Evolutionary conservation across 2,329 filamentous ascomycete species (phyloP), one percentile per base, ranked within the genome.

Genomic region (Cordyceps farinosa): DNA sequence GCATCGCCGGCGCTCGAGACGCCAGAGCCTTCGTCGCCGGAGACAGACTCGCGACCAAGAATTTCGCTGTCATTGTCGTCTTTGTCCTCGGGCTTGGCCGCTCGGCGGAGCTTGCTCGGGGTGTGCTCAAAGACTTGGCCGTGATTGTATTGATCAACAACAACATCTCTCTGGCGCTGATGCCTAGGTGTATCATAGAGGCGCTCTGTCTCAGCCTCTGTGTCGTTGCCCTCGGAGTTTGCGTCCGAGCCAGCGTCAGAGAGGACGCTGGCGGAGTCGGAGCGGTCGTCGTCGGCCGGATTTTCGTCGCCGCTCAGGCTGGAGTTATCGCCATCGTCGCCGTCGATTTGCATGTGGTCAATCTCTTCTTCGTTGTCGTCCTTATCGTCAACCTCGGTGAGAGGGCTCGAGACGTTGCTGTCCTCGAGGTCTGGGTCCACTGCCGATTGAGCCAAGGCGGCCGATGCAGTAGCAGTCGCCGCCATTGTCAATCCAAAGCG

Each of bases 171-270:
- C 69, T 85, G 82, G 67, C 87, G 82, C 71, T 83, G 77, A 70
- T 82, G 90, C 66, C 87, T 86, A 22, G 93, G 92, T n/a, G 92
- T 96, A 71, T 90, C 88, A 72, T 95, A 95, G 65, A 99, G 83
- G 64, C 95, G 88, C 77, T 97, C 93, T 1, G 94, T 98, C 77
- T 97, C 94, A 40, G 94, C 94, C 76, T 98, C 94, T 3, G 93
- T 89, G 74, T 86, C 85, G 71, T 87, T 85, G 68, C 78, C 80
- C 32, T 77, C 75, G 3, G 74, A 77, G 65, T 73, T 69, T 15
- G 72, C 70, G 51, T 77, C 76, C 15, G 75, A 76, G 36, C 79
- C 78, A 62, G 80, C 76, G 65, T 87, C 84, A 17, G 87, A 86
- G 64, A 85, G 80, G 66, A 84, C 79, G 69, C 80, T 85, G 68